Evolutionary conservation across 1,284 basidiomycete species (phyloP).

Genomic region (Sanghuangporus baumii): DNA sequence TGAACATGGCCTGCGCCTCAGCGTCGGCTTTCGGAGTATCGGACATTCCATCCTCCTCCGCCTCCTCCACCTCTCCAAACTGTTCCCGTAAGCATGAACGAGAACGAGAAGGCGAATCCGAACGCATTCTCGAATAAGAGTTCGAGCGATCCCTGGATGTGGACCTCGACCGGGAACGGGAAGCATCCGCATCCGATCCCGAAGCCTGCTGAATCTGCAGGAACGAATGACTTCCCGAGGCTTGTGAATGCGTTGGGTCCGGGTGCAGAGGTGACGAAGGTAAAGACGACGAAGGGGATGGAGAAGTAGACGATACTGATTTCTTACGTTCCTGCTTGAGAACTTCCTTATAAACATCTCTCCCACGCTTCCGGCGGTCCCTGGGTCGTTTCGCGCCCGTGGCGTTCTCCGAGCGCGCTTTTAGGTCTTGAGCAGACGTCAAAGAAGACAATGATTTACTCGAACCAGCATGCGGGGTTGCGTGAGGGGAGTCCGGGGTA

Average conservation of each 20-base stretch:
- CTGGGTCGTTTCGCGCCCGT: constrained; percentile 7
- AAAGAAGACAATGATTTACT: neutral
- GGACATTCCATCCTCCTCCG: neutral
- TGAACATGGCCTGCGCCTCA: neutral
- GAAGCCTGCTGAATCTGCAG: neutral
- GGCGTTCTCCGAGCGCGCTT: neutral
- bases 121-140: neutral
- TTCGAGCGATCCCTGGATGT: neutral
- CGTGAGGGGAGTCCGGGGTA: neutral
- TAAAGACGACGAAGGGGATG: neutral
- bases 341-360: constrained; percentile 17
- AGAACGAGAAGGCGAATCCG: neutral
- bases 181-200: constrained; percentile 3
- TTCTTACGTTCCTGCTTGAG: constrained; percentile 15
- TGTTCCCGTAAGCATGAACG: neutral
- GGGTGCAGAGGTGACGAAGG: neutral
- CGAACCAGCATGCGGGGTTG: neutral
- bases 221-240: neutral
- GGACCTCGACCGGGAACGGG: constrained; percentile 4
- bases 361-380: constrained; percentile 16
- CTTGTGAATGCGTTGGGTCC: neutral
- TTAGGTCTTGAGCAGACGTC: neutral
- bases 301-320: neutral
- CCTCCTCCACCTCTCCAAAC: neutral
- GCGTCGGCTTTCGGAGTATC: constrained; percentile 10